phyloP scores from a whole-genome alignment of 495 filamentous ascomycete species.

The Pseudomonodictys pantanalensis region DNA sequence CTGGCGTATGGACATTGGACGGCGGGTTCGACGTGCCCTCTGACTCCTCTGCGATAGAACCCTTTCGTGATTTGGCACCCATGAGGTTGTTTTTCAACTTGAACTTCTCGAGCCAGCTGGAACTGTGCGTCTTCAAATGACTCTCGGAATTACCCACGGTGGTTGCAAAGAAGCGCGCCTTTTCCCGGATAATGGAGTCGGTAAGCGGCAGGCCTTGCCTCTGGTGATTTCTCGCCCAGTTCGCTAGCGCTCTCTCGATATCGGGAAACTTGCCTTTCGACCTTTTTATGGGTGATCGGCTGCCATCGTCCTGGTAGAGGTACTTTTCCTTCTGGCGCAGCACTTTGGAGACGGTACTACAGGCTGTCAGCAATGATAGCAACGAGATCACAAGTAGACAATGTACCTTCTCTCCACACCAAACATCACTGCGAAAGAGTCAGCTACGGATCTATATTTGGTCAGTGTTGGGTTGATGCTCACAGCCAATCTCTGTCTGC shows the following conservation, averaged over 20 bases:
- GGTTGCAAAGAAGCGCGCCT: constrained; percentile 80
- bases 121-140: constrained; percentile 69
- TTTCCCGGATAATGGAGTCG: constrained; percentile 83
- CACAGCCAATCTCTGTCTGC: constrained; percentile 96
- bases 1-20: constrained; percentile 60
- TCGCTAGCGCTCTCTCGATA: constrained; percentile 89
- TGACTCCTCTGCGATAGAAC: constrained; percentile 52
- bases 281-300: constrained; percentile 81
- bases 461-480: constrained; percentile 32
- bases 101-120: constrained; percentile 92
- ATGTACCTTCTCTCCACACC: constrained; percentile 95
- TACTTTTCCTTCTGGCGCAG: constrained; percentile 96
- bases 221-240: constrained; percentile 81
- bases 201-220: constrained; percentile 70
- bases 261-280: constrained; percentile 90
- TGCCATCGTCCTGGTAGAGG: constrained; percentile 81
- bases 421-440: constrained; percentile 68
- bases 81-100: constrained; percentile 85
- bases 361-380: constrained; percentile 25
- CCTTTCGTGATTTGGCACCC: constrained; percentile 62
- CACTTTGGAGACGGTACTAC: constrained; percentile 96
- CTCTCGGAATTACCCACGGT: constrained; percentile 72
- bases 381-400: constrained; percentile 4
- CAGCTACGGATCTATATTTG: constrained; percentile 18
- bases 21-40: constrained; percentile 38